Evolutionary conservation across 2,329 filamentous ascomycete species (phyloP).

Genomic region (Penicillium paneum): DNA sequence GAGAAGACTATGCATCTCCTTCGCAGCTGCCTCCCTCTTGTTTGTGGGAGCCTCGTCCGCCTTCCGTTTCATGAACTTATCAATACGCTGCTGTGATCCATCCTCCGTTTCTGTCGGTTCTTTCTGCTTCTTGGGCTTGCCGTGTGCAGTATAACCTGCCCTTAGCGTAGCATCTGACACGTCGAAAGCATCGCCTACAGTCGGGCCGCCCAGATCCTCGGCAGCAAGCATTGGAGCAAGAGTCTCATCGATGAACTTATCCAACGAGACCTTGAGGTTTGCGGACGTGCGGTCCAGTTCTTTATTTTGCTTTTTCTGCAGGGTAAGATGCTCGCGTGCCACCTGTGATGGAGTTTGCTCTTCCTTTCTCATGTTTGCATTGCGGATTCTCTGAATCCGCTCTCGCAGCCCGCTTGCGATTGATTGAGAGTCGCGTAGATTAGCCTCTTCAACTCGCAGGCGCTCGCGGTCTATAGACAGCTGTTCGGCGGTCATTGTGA

Average conservation of each 20-base stretch:
- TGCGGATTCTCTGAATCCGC: conserved; percentile 59
- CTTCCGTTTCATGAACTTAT: conserved; percentile 48
- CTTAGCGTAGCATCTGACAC: conserved; percentile 55
- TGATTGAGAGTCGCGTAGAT: conserved; percentile 48
- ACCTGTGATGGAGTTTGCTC: conserved; percentile 61
- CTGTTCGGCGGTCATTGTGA: conserved; percentile 45
- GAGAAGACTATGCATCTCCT: conserved; percentile 48
- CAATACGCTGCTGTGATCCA: conserved; percentile 49
- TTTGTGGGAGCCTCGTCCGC: conserved; percentile 31
- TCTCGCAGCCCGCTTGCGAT: conserved; percentile 49
- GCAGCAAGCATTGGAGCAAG: conserved; percentile 75
- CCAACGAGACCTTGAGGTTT: conserved; percentile 61
- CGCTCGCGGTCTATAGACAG: conserved; percentile 39
- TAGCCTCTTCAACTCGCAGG: conserved; percentile 46
- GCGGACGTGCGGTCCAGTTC: conserved; percentile 61
- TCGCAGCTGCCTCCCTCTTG: conserved; percentile 49
- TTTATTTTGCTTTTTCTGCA: conserved; percentile 58
- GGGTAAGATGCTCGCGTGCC: conserved; percentile 59
- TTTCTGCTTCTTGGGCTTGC: conserved; percentile 44
- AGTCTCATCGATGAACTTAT: conserved; percentile 66
- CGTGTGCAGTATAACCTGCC: conserved; percentile 53
- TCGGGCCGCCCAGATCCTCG: conserved; percentile 78
- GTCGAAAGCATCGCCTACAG: conserved; percentile 71
- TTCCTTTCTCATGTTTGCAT: conserved; percentile 56
- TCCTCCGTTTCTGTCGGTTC: conserved; percentile 28